Base-by-base conservation (phyloP, 768 basidiomycete genomes). In the Tylopilus sp. region DNA sequence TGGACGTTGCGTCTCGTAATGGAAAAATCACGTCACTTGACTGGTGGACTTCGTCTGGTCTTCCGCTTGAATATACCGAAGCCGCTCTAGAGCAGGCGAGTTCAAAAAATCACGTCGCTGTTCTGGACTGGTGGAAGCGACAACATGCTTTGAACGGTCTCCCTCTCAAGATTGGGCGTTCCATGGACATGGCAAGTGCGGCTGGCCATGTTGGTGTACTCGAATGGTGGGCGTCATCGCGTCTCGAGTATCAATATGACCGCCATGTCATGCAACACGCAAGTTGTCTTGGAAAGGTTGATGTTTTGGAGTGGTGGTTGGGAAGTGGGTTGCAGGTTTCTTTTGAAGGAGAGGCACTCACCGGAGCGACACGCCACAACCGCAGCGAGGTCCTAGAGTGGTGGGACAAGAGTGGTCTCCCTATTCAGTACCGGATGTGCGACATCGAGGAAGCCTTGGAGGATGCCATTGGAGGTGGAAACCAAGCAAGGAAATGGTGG, bases 391-490 rank as follows among this genome's bases (percentile, higher is more conserved):
- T 92, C 28, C 72, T 95, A 22, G 85, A 90, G 56, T 95, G 92
- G 92, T 94, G 92, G 92, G 80, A 89, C 56, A 81, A 80, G 62
- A 86, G 82, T 37, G 86, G 86, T 8, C 73, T 93, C 45, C 79
- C 87, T 4, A 83, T 93, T 52, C 87, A 89, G 62, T 95, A 92
- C 70, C 81, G 92, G 48, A 84, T 92, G 80, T 93, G 92, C 64
- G 92, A 95, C 67, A 84, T 95, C 45, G 92, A 95, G 64, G 92
- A 93, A 74, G 92, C 92, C 4, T 68, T 94, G 60, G 92, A 93
- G 66, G 92, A 94, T 59, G 86, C 88, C 0, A 87, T 90, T 46
- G 85, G 86, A 9, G 86, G 85, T n/a, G 89, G 89, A 13, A 81
- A 85, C 55, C 80, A 75, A 43, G 88, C 85, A 12, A 78, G 88